phyloP scores from a whole-genome alignment of 2,329 filamentous ascomycete species.

The Aureobasidium sp. region DNA sequence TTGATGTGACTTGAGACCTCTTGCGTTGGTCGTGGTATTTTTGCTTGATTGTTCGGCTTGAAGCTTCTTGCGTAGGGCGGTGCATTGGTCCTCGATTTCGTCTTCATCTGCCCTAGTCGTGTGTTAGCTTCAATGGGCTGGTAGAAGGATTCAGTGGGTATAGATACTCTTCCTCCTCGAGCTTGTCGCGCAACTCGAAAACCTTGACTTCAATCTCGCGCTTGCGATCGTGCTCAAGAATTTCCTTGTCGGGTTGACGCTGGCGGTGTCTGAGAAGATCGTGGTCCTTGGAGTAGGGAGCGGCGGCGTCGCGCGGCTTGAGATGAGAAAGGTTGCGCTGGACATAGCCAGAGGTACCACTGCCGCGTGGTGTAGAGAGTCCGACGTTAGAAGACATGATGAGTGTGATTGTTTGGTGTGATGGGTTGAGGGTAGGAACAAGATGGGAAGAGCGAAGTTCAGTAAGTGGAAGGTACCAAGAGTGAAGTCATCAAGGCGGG shows the following conservation, averaged over 20 bases:
- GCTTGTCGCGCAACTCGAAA: constrained; percentile 75
- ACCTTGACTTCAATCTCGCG: constrained; percentile 89
- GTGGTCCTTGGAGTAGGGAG: constrained; percentile 64
- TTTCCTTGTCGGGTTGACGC: constrained; percentile 81
- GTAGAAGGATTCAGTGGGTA: neutral
- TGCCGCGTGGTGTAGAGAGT: constrained; percentile 85
- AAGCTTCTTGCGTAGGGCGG: constrained; percentile 57
- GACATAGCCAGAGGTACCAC: constrained; percentile 94
- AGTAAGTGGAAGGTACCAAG: no score
- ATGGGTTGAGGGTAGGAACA: neutral
- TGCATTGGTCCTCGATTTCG: constrained; percentile 74
- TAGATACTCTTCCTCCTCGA: constrained; percentile 79
- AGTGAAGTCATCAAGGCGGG: neutral
- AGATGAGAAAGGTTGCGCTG: constrained; percentile 91
- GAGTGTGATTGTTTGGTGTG: neutral
- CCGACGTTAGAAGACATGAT: constrained; percentile 94
- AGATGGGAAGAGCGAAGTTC: neutral
- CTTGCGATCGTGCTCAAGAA: constrained; percentile 88
- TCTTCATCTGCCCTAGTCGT: constrained; percentile 64
- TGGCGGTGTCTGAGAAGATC: constrained; percentile 64
- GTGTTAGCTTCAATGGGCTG: neutral
- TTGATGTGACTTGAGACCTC: constrained; percentile 77
- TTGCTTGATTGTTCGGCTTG: constrained; percentile 45
- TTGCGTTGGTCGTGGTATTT: constrained; percentile 34
- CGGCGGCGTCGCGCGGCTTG: constrained; percentile 64